Evolutionary conservation across 371 early-diverging fungal species (phyloP), one percentile per base, ranked within the genome.

Genomic region (Encephalitozoon romaleae): DNA sequence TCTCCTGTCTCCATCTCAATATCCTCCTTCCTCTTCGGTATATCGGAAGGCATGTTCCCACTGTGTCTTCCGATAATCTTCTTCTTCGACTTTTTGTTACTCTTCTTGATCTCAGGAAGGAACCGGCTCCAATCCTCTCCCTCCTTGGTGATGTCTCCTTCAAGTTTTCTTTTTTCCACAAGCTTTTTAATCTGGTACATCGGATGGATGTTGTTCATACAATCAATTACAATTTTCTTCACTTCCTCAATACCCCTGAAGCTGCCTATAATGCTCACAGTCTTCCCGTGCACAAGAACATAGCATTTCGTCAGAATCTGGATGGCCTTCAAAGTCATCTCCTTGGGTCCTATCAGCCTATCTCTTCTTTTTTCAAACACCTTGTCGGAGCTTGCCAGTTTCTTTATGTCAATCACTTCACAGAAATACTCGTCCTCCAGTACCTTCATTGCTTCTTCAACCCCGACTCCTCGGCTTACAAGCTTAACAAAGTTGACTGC

Each of bases 141-240:
- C 45, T 92, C 92, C 73, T 95, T 87, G 70, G 91, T 92, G 0
- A 91, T 91, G 85, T 98, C 98, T 82, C 94, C 94, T 34, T 92
- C 92, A 34, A 99, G 86, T 82, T 99, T 96, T 65, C 94, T 89
- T 79, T 94, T 93, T 82, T 96, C 94, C 94, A 99, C 96, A 42
- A 98, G 78, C 86, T 89, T 89, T 86, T 98, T 97, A 85, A 99
- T 95, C 82, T 96, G 93, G 85, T 96, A 97, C 76, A 98, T 93
- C 15, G 99, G 99, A 83, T 99, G 99, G 32, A 96, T 87, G 85
- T 99, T 99, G 28, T 80, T 64, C 92, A 99, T 93, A 81, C 96
- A 95, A 85, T 95, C 95, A 30, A 91, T 78, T 0, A 96, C 90
- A 53, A 99, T 90, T 45, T 91, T 87, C 43, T 94, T 89, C 23